These are phyloP conservation scores for Mycena crocata DNA, from an alignment of 768 basidiomycete genomes.

Conservation along the genomic window DNA sequence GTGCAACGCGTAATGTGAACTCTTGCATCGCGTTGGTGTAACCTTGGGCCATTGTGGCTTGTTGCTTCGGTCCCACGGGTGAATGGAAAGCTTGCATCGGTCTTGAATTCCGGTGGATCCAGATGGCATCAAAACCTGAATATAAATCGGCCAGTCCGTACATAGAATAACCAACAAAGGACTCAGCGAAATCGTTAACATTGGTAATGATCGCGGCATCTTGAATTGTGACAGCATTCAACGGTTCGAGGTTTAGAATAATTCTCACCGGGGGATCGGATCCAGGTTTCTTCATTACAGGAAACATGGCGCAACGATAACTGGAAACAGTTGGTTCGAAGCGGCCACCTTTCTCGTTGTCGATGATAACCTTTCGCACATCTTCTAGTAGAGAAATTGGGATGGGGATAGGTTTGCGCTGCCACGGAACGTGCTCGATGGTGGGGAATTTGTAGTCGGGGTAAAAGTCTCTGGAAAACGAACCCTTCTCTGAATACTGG, in stretches of 20 bases:
- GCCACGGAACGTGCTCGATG: constrained; percentile 41
- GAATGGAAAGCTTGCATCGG: constrained; percentile 24
- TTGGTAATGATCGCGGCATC: too few species aligned
- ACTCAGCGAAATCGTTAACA: constrained; percentile 41
- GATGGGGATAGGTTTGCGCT: constrained; percentile 28
- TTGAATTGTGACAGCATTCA: constrained; percentile 47
- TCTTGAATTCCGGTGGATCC: neutral
- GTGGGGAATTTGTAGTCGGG: constrained; percentile 36
- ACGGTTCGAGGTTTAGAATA: constrained; percentile 45
- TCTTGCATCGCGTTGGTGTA: constrained; percentile 32
- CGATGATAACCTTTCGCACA: constrained; percentile 36
- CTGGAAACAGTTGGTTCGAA: constrained; percentile 38
- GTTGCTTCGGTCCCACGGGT: constrained; percentile 16
- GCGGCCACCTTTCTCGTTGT: constrained; percentile 29
- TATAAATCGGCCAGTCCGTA: constrained; percentile 43
- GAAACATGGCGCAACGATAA: constrained; percentile 37
- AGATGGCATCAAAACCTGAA: constrained; percentile 45
- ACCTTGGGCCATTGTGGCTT: constrained; percentile 21
- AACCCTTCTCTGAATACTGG: constrained; percentile 35
- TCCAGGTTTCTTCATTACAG: constrained; percentile 41
- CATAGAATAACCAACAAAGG: constrained; percentile 35
- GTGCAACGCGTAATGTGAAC: constrained; percentile 41
- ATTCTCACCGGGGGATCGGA: constrained; percentile 37
- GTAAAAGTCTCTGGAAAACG: constrained; percentile 35
- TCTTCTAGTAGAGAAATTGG: constrained; percentile 34